Evolutionary conservation across 108 stramenopile species (phyloP), one percentile per base, ranked within the genome.

Genomic region (Cyclostephanos tholiformis): DNA sequence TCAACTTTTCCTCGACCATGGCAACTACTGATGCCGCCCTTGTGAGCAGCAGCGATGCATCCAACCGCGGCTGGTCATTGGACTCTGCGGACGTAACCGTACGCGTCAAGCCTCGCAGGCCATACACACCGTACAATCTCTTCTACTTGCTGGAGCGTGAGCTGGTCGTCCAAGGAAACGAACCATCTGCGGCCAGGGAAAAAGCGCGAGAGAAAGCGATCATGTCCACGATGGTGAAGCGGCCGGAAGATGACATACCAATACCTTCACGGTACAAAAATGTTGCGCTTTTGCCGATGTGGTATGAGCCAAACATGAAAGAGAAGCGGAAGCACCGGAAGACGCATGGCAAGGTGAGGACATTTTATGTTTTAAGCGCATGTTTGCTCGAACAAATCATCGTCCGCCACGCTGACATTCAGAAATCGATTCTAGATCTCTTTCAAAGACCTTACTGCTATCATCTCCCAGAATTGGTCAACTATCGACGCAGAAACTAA

Each of bases 131-230:
- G 7, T 80, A 80, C 56, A 80, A 80, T 52, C 67, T 80, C 27
- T 80, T 80, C 59, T 80, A 74, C 49, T 59, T 80, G n/a, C 56
- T 80, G 25, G 79, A 80, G 53, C 72, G 79, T 44, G 79, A 80
- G 41, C 52, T 69, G 62, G 43, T 74, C 14, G 72, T 80, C 4
- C 79, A 80, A 65, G 61, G 61, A 38, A 10, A 41, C 20, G 68
- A 73, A 1, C 46, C 12, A 56, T 64, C 55, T 13, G 25, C 26
- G 62, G 63, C 19, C 41, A 53, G 19, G 52, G 43, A 59, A 27
- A 70, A 27, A n/a, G 48, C 44, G 22, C 23, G 46, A 6, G 32
- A 29, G 52, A 25, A 23, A 44, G 9, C 29, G 8, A 23, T 43
- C 10, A 23, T 26, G 29, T n/a, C 48, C 46, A 3, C 63, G 20